Base-by-base conservation (phyloP, 148 eudicot genomes). In the Hydrangea macrophylla region DNA sequence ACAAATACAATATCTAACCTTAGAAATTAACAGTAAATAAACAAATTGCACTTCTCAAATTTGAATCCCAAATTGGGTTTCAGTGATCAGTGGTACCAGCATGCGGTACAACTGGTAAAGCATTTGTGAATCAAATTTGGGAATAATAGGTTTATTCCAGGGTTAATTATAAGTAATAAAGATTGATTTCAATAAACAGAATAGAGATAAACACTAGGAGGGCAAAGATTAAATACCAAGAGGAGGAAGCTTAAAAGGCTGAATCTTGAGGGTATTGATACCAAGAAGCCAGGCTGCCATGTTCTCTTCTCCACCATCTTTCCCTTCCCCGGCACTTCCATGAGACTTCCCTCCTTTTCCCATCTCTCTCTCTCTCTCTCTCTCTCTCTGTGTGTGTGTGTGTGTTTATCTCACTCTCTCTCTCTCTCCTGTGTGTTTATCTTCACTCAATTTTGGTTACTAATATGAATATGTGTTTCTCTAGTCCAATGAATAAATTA, bases 231-330 rank as follows among this genome's bases (percentile, higher is more conserved):
- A 11, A 10, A 17, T 82, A 94, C 99, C 99, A 70, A 94, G 91
- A 39, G 96, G 63, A 72, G 97, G 97, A 22, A 94, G 97, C 36
- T 79, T 79, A 80, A 85, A 94, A 62, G 92, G 99, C 71, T 74
- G 90, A 63, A 94, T 91, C 78, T 91, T 87, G 82, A 94, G 89
- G 70, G 85, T 81, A 37, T 94, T 91, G 62, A 86, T 70, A 18
- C 87, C 83, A 55, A 87, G 36, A 31, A 94, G 82, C 99, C 99
- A 94, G 81, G 99, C 99, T 31, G 99, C 99, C 99, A 90, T 86
- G 83, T 94, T 94, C 71, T 82, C 84, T 68, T 85, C 89, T 60
- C 50, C 81, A 20, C 71, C 81, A 31, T 66, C 72, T 5, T 31
- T 60, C 31, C 50, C 80, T 72, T 70, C 87, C 11, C 17, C 76